These are phyloP conservation scores for Ilyonectria mors-panacis DNA, from an alignment of 2,329 filamentous ascomycete species.

Conservation along the genomic window DNA sequence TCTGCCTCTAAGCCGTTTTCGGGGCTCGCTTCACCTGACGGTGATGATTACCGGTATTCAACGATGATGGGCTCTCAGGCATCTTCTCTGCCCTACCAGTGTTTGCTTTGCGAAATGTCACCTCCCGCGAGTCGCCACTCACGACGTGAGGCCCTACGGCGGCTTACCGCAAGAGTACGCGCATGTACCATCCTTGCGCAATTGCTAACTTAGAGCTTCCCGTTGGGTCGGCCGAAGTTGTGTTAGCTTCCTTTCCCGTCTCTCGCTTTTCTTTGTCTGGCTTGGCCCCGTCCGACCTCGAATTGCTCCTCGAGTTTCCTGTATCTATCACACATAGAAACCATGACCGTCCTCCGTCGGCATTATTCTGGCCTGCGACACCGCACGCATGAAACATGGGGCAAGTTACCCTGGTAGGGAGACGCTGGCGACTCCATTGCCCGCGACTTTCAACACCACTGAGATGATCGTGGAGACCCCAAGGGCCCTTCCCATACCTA, in stretches of 20 bases:
- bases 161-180: slow-evolving; percentile 40
- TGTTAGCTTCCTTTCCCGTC: slow-evolving; percentile 17
- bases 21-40: slow-evolving; percentile 27
- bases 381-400: slow-evolving; percentile 43
- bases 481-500: slow-evolving; percentile 29
- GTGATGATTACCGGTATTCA: neutral
- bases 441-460: slow-evolving; percentile 37
- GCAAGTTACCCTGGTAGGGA: slow-evolving; percentile 42
- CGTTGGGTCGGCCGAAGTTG: slow-evolving; percentile 37
- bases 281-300: slow-evolving; percentile 10
- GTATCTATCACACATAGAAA: slow-evolving; percentile 18
- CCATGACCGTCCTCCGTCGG: slow-evolving; percentile 28
- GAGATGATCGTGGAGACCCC: slow-evolving; percentile 34
- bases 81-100: slow-evolving; percentile 19
- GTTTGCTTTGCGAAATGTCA: neutral
- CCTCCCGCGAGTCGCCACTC: slow-evolving; percentile 1
- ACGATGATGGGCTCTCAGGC: slow-evolving; percentile 14
- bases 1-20: slow-evolving; percentile 13
- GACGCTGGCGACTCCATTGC: slow-evolving; percentile 39
- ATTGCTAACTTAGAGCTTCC: slow-evolving; percentile 30
- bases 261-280: slow-evolving; percentile 5
- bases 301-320: slow-evolving; percentile 24
- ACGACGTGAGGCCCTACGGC: slow-evolving; percentile 15
- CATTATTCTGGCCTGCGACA: slow-evolving; percentile 36
- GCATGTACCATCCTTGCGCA: slow-evolving; percentile 41